These are phyloP conservation scores for Sporodiniella umbellata DNA, from an alignment of 371 early-diverging fungal species.

Conservation along the genomic window DNA sequence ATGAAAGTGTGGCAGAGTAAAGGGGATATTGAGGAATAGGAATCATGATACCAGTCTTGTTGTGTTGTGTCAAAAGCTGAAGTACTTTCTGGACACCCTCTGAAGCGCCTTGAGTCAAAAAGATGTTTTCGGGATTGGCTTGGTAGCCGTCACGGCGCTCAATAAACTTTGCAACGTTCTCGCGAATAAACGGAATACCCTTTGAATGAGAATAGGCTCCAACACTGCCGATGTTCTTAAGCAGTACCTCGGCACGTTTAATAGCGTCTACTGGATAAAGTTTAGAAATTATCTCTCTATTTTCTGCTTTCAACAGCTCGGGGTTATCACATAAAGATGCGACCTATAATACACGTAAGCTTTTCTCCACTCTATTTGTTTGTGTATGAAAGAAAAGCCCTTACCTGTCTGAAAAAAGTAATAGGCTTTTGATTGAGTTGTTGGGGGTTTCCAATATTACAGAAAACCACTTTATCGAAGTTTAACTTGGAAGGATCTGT, in stretches of 20 bases:
- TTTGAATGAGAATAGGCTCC: slow-evolving; percentile 96
- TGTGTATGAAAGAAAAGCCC: neutral
- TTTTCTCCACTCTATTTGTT: slow-evolving; percentile 5
- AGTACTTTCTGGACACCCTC: slow-evolving; percentile 89
- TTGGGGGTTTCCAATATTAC: slow-evolving; percentile 99
- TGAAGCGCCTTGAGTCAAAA: slow-evolving; percentile 87
- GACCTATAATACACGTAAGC: slow-evolving; percentile 51
- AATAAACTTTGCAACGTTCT: slow-evolving; percentile 86
- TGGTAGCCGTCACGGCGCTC: slow-evolving; percentile 85
- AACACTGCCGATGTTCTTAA: slow-evolving; percentile 65
- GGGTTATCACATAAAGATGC: slow-evolving; percentile 85
- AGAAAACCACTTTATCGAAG: slow-evolving; percentile 79
- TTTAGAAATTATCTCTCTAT: slow-evolving; percentile 42
- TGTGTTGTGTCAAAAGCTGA: slow-evolving; percentile 74
- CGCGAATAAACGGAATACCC: slow-evolving; percentile 80
- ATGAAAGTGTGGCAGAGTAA: slow-evolving; percentile 92
- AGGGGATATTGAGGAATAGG: slow-evolving; percentile 98
- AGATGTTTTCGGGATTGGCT: slow-evolving; percentile 79
- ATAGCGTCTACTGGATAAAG: slow-evolving; percentile 84
- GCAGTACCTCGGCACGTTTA: slow-evolving; percentile 66
- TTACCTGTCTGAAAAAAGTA: slow-evolving; percentile 94
- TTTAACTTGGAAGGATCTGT: slow-evolving; percentile 48
- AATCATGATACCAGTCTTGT: slow-evolving; percentile 91
- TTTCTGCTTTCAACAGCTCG: slow-evolving; percentile 67
- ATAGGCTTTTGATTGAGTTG: slow-evolving; percentile 92